Evolutionary conservation across 805 yeast species (phyloP).

Genomic region (Starmerella khaoyaiensis): DNA sequence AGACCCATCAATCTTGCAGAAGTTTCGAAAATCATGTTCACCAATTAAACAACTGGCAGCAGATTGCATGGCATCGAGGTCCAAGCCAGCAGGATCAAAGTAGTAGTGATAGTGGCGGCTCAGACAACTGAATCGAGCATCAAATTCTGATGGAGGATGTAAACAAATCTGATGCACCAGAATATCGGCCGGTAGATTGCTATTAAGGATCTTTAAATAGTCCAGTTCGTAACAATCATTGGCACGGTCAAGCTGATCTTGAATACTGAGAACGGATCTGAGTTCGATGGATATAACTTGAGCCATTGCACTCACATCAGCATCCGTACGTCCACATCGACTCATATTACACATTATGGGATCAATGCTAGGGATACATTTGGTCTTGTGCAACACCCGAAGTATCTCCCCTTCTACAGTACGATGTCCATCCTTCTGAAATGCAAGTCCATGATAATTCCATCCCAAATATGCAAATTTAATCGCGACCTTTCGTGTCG

Average conservation of each 20-base stretch:
- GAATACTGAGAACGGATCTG: slow-evolving; percentile 51
- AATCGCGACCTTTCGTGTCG: slow-evolving; percentile 60
- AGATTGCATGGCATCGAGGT: slow-evolving; percentile 50
- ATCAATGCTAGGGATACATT: slow-evolving; percentile 43
- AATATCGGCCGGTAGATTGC: slow-evolving; percentile 67
- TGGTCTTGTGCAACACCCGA: slow-evolving; percentile 55
- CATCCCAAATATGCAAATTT: slow-evolving; percentile 81
- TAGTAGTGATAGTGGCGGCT: slow-evolving; percentile 76
- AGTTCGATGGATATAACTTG: slow-evolving; percentile 77
- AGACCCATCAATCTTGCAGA: slow-evolving; percentile 87
- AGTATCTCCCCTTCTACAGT: slow-evolving; percentile 74
- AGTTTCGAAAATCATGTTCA: slow-evolving; percentile 81
- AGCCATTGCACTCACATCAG: slow-evolving; percentile 94
- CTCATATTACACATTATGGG: slow-evolving; percentile 60
- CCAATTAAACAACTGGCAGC: slow-evolving; percentile 60
- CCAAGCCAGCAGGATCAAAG: slow-evolving; percentile 39
- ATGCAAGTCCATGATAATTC: slow-evolving; percentile 84
- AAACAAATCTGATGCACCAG: slow-evolving; percentile 69
- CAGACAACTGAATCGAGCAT: slow-evolving; percentile 87
- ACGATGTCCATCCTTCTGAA: slow-evolving; percentile 68
- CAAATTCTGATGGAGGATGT: slow-evolving; percentile 70
- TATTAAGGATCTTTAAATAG: slow-evolving; percentile 62
- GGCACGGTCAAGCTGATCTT: slow-evolving; percentile 44
- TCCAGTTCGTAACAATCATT: slow-evolving; percentile 61
- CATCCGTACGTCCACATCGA: slow-evolving; percentile 89